Percentiles rank a stretch among this genome's conserved stretches.
Conservation (phyloP, 352 stramenopile species). For the Phytopythium oedochilum region DNA sequence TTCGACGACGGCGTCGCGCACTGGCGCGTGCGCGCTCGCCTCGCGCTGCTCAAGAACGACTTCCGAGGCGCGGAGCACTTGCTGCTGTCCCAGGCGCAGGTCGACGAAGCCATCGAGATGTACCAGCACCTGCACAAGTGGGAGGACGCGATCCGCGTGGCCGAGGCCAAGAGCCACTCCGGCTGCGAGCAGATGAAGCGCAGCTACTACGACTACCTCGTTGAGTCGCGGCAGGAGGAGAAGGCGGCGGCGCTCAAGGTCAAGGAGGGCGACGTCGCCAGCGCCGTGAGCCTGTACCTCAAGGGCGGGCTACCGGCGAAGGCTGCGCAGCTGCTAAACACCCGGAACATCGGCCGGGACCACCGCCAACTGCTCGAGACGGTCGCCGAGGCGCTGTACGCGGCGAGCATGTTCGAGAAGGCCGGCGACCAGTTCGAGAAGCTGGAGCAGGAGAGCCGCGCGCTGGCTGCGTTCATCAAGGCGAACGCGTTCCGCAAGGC, state of each 20-base stretch:
- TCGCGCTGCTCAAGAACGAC: constrained; percentile 89
- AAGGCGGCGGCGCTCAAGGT: constrained; percentile 91
- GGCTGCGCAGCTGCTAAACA: constrained; percentile 82
- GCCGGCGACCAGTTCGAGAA: constrained; percentile 93
- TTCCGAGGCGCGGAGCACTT: constrained; percentile 89
- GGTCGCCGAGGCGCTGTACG: constrained; percentile 86
- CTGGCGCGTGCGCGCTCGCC: constrained; percentile 81
- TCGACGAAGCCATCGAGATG: constrained; percentile 94
- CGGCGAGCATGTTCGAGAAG: constrained; percentile 90
- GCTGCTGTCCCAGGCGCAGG: constrained; percentile 86
- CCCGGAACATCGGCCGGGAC: constrained; percentile 84
- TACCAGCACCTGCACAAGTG: constrained; percentile 94
- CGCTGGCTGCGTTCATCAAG: constrained; percentile 91
- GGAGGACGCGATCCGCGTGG: constrained; percentile 92
- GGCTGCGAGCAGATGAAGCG: constrained; percentile 86
- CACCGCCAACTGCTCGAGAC: constrained; percentile 88
- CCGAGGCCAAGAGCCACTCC: constrained; percentile 76
- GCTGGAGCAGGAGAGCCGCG: constrained; percentile 89
- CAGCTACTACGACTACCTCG: constrained; percentile 91
- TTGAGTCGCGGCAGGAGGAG: constrained; percentile 91
- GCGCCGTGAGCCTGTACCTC: constrained; percentile 91
- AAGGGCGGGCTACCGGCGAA: constrained; percentile 91
- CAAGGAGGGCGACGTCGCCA: constrained; percentile 86
- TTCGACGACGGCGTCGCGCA: constrained; percentile 75
- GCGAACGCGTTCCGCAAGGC: constrained; percentile 91